Evolutionary conservation across 306 rosid genomes (phyloP), one percentile per base, ranked within the genome.

Genomic region (Trifolium repens): DNA sequence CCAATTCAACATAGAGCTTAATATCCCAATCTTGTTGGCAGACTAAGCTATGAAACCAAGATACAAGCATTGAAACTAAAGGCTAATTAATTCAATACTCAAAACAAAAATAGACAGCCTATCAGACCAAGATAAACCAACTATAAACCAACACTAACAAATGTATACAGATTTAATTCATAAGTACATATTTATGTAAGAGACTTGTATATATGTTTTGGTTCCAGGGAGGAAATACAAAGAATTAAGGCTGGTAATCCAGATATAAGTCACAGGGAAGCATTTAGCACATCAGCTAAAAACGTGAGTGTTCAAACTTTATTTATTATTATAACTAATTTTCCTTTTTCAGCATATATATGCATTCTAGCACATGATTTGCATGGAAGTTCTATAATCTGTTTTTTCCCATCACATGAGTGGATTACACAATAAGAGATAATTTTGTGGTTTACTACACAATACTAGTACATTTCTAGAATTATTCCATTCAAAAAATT

Each of bases 231-330:
- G 86, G 99, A 94, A 87, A 94, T 94, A 69, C 99, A 94, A 85
- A 94, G 99, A 91, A 94, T 94, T 61, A 94, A 94, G 82, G 97
- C 97, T 15, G 52, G 93, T 74, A 90, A 94, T 77, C 99, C 97
- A 66, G 98, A 92, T 75, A 90, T 94, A 73, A 94, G 96, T 83
- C 99, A 94, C 83, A 92, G 96, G 70, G 97, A 94, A 85, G 99
- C 99, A 64, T 94, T 94, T 67, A 94, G 99, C 89, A 87, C 97
- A 16, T 96, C 99, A 19, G 97, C 97, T 12, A 94, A 94, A 88
- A 94, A 94, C 75, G 99, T 94, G 84, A 92, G 96, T 84, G 96
- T 84, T n/a, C 46, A 24, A 53, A 7, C 32, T 76, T 59, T 5
- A 26, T 13, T n/a, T n/a, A n/a, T n/a, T n/a, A n/a, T 71, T 60